These are phyloP conservation scores for Sugiyamaella xylanicola DNA, from an alignment of 1,139 yeast genomes.

Conservation along the genomic window DNA sequence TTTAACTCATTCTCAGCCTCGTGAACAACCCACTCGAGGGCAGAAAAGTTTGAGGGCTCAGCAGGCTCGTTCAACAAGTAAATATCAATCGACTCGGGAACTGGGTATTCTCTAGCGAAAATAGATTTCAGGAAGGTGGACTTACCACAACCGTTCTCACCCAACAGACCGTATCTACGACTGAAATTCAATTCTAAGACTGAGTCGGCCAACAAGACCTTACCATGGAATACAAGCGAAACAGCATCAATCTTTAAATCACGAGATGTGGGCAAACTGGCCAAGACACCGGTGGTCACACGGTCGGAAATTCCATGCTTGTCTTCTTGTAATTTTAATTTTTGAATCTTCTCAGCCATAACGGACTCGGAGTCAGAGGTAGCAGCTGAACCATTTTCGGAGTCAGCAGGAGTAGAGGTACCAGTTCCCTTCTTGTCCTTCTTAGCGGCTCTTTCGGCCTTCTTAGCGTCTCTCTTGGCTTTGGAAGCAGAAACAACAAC, in stretches of 20 bases:
- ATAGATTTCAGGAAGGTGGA: conserved; percentile 89
- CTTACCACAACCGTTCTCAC: conserved; percentile 99
- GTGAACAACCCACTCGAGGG: conserved; percentile 93
- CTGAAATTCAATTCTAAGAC: conserved; percentile 92
- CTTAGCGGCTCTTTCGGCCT: conserved; percentile 71
- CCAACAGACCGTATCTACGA: conserved; percentile 85
- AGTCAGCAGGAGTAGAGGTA: conserved; percentile 44
- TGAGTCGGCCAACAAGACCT: conserved; percentile 91
- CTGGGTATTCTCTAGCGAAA: conserved; percentile 95
- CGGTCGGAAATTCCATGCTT: conserved; percentile 94
- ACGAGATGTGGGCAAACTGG: conserved; percentile 84
- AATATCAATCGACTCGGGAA: conserved; percentile 88
- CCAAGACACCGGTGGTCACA: conserved; percentile 96
- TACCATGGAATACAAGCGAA: conserved; percentile 95
- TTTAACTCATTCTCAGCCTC: conserved; percentile 94
- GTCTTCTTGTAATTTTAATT: conserved; percentile 89
- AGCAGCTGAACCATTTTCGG: conserved; percentile 34
- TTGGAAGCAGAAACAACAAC: conserved; percentile 71
- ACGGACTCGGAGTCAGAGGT: conserved; percentile 41
- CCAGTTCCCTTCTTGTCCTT: conserved; percentile 56
- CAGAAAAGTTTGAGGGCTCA: conserved; percentile 86
- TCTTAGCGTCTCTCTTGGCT: conserved; percentile 77
- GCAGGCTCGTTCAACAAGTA: conserved; percentile 97
- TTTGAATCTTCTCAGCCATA: conserved; percentile 68
- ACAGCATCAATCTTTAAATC: conserved; percentile 91